Base-by-base conservation (phyloP, 2,329 filamentous ascomycete genomes). In the Stagonosporopsis cucurbitacearum region DNA sequence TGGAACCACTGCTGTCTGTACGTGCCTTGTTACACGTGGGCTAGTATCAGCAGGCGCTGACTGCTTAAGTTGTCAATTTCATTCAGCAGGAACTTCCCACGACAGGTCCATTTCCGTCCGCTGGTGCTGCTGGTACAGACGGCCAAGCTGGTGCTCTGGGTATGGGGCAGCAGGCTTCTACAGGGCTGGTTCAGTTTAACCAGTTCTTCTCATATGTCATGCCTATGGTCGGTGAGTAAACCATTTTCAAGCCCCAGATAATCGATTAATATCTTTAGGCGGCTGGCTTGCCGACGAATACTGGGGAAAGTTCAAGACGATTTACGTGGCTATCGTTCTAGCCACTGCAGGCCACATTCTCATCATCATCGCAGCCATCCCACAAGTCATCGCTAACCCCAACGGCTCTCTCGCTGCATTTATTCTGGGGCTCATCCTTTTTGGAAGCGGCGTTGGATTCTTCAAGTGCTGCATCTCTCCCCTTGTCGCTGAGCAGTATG, bases 401-500 rank as follows among this genome's bases (percentile, higher is more conserved):
- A 74, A 73, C 12, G 64, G 61, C 13, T 67, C 80, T 13, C 71
- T 83, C 26, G 79, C 76, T 4, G 78, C 80, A 0, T 81, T 83
- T 57, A 78, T 84, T 47, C 66, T 80, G 2, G 78, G 80, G 17
- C 78, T 79, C 23, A 58, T 79, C 4, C 64, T 79, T 9, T 75
- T 79, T 35, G 77, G 78, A 6, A 61, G 77, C 28, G 77, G 75
- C 25, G 75, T 76, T n/a, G 78, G 77, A 37, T 75, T 76, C 11
- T 78, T 79, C 65, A 79, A 79, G 48, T 66, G 54, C 33, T 69
- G 67, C 41, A 68, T 70, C 26, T 85, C 86, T 0, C 86, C 87
- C 0, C 78, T 90, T 9, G 83, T 90, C 50, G 86, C 86, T n/a
- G 88, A 90, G 65, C 87, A 90, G 36, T 79, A 84, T 48, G 75